Base-by-base conservation (phyloP, 331 rosid species). In the Malus hybrid region DNA sequence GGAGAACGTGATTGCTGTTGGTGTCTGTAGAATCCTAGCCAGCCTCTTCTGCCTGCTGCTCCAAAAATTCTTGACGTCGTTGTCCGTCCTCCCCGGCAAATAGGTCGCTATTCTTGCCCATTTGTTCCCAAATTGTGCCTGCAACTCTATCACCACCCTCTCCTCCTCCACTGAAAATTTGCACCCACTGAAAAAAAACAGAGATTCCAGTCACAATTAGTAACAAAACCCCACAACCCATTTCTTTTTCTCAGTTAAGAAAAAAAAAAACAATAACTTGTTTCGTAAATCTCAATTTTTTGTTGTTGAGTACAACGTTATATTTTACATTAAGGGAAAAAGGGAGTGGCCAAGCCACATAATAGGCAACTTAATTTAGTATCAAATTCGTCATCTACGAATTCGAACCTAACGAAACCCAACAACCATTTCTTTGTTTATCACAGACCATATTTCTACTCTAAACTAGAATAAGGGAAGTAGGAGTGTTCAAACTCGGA, bases 1-100 rank as follows among this genome's bases (percentile, higher is more conserved):
- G 65, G 87, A 64, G 53, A 78, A 24, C 16, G 76, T 19, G 24
- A 6, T 10, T 63, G 87, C 18, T 69, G 87, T 14, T 58, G 97
- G 77, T 24, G 86, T 42, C 16, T 89, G 92, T 20, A 83, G 87
- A 85, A 84, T 78, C 89, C 93, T 85, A 24, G 93, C 87, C 70
- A 89, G 82, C 75, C 93, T 91, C 84, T 91, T 91, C 68, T 85
- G 89, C 80, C 97, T 85, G 68, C 97, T 91, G 80, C 97, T 91
- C 97, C 97, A 91, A 79, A 91, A 91, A 78, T 91, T 91, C 83
- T 91, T 91, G 2, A 91, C 96, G 79, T 91, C 97, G 44, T 91
- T 91, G 75, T 89, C 96, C 32, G 97, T 91, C 82, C 96, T 83
- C 5, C 97, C 97, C 0, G 91, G 28, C 80, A 91, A 73, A 78